Evolutionary conservation across 495 filamentous ascomycete genomes (phyloP).

Genomic region (Talaromyces wortmannii): DNA sequence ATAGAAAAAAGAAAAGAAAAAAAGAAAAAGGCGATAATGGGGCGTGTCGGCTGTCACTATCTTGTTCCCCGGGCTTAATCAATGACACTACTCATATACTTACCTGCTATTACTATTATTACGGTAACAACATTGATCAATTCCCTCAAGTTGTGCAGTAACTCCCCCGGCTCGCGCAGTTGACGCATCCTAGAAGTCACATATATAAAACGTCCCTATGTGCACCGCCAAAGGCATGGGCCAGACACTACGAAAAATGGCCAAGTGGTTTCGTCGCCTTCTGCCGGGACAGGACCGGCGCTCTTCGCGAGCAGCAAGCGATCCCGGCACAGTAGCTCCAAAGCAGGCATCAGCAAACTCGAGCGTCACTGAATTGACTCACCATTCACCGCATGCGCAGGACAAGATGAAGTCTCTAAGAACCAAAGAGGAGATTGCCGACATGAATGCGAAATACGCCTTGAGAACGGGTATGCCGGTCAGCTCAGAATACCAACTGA

Average conservation of each 20-base stretch:
- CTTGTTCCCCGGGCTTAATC: neutral
- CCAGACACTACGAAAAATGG: neutral
- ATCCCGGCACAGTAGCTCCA: neutral
- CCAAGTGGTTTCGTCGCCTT: neutral
- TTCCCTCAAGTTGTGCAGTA: too few relatives aligned
- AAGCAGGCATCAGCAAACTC: neutral
- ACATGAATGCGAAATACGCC: neutral
- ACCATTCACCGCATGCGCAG: neutral
- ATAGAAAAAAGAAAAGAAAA: neutral
- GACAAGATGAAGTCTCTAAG: neutral
- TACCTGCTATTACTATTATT: too few relatives aligned
- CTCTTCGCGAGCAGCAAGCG: neutral
- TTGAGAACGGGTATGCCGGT: neutral
- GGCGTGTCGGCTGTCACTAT: neutral
- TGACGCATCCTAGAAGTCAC: neutral
- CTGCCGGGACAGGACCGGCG: neutral
- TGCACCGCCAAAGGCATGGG: neutral
- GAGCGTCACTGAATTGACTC: neutral
- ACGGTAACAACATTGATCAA: too few relatives aligned
- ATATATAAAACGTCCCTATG: neutral
- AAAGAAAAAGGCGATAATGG: neutral
- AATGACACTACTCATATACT: neutral
- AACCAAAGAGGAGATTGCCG: neutral
- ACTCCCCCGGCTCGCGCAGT: too few relatives aligned
- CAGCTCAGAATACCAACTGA: neutral